phyloP scores from a whole-genome alignment of 2,329 filamentous ascomycete species.

The Xylariaceae sp. region DNA sequence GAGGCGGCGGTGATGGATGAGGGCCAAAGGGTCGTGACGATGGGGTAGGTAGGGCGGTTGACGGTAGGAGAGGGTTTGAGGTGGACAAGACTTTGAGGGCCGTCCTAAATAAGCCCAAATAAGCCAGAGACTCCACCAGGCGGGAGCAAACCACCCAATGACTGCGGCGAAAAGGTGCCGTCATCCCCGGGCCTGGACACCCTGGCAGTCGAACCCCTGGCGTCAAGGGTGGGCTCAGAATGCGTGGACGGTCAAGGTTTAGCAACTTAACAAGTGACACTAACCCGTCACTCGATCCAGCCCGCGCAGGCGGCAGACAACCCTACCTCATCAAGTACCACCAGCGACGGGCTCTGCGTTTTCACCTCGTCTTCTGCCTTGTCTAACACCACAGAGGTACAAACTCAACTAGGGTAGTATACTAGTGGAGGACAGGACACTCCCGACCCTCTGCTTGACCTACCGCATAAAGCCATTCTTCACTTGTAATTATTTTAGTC shows the following conservation, averaged over 20 bases:
- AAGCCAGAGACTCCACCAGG: constrained; percentile 22
- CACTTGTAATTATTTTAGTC: neutral
- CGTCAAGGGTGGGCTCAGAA: constrained; percentile 3
- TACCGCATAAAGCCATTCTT: constrained; percentile 12
- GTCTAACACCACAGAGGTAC: neutral
- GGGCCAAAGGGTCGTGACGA: constrained; percentile 21
- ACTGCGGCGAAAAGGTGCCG: constrained; percentile 21
- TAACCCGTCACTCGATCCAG: no score
- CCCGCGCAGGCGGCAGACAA: neutral
- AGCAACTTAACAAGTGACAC: constrained; percentile 13
- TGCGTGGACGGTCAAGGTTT: constrained; percentile 15
- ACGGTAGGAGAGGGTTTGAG: constrained; percentile 26
- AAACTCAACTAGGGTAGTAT: no score
- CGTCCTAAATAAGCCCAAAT: constrained; percentile 31
- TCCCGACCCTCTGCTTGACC: constrained; percentile 1
- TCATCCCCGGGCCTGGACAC: constrained; percentile 25
- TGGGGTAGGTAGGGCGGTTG: constrained; percentile 31
- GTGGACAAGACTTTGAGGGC: constrained; percentile 30
- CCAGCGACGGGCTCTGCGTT: no score
- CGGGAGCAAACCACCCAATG: constrained; percentile 24
- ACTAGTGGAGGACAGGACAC: constrained; percentile 1
- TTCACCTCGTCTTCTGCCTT: no score
- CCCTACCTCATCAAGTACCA: no score
- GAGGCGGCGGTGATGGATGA: constrained; percentile 19
- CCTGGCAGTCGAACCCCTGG: no score